Evolutionary conservation across 352 stramenopile genomes (phyloP), one percentile per base, ranked within the genome.

Genomic region (Globisporangium recalcitrans): DNA sequence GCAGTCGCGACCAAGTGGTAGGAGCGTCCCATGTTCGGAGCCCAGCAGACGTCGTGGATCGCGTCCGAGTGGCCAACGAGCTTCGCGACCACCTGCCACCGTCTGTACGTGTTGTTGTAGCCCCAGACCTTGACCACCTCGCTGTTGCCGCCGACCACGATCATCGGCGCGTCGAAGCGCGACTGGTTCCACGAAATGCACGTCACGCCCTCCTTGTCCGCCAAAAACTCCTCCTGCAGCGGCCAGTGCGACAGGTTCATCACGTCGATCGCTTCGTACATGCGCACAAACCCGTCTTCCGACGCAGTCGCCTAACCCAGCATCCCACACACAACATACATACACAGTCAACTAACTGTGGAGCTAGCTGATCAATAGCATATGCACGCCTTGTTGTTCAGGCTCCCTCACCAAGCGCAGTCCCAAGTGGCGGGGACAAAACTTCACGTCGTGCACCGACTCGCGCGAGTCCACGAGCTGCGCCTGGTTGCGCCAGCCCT

Each of bases 181-280:
- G 88, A 96, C 47, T 90, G 85, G 69, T 96, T 98, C 97, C 94
- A 99, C 42, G 86, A 97, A 40, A 98, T 84, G 67, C 87, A 97
- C 26, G 91, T 97, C 16, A 90, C 90, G 56, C 89, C 90, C 53
- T 89, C 77, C 62, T 87, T 87, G 67, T 93, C 84, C 29, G 85
- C 84, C 24, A 94, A 58, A 48, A 93, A 94, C 58, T 92, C 82
- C 46, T 95, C 85, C 64, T 93, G 85, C 54, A 98, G 68, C 34
- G 93, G 89, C 95, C 95, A 99, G 70, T 98, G 88, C 29, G 91
- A 90, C 51, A 98, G 64, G 70, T 99, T 98, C 88, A 98, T 97
- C 38, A 97, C 85, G 71, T 98, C 93, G 27, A 97, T 88, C 19
- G 91, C 92, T 73, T 98, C 93, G 75, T 98, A 98, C 72, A 98